These are phyloP conservation scores for Fallopia convolvulus DNA, from an alignment of 148 eudicot species.

Conservation along the genomic window DNA sequence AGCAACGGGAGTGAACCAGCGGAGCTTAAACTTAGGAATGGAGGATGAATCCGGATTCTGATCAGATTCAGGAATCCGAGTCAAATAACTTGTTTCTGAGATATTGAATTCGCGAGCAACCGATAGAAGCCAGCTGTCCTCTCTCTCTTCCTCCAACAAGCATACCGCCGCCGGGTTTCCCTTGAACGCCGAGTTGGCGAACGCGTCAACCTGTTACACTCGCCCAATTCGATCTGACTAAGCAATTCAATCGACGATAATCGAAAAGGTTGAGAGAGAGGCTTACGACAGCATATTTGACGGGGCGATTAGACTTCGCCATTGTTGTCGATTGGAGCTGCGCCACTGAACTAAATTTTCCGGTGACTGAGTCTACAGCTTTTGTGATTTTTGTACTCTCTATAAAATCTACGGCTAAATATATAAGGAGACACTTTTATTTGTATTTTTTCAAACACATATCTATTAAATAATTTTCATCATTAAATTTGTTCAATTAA, in stretches of 20 bases:
- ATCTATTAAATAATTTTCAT: no score
- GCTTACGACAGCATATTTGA: conserved; percentile 50
- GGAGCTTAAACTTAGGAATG: conserved; percentile 49
- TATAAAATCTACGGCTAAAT: no score
- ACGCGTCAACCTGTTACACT: conserved; percentile 54
- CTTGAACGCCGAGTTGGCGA: conserved; percentile 55
- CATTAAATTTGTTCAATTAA: no score
- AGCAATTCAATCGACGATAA: background rate
- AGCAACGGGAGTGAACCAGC: conserved; percentile 76
- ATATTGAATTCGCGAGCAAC: conserved; percentile 72
- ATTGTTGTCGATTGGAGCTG: background rate
- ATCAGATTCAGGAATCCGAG: conserved; percentile 26
- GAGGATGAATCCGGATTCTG: conserved; percentile 12
- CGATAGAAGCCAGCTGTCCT: conserved; percentile 54
- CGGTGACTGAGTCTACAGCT: background rate
- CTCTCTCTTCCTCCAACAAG: conserved; percentile 51
- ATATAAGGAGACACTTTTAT: no score
- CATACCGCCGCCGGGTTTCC: conserved; percentile 86
- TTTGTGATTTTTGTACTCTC: background rate
- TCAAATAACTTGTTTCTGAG: conserved; percentile 51
- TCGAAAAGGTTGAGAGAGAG: background rate
- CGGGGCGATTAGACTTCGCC: conserved; percentile 12
- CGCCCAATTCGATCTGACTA: background rate
- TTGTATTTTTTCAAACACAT: no score
- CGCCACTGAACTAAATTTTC: background rate